phyloP scores from a whole-genome alignment of 1,284 basidiomycete genomes.

The Anthracocystis setariae region DNA sequence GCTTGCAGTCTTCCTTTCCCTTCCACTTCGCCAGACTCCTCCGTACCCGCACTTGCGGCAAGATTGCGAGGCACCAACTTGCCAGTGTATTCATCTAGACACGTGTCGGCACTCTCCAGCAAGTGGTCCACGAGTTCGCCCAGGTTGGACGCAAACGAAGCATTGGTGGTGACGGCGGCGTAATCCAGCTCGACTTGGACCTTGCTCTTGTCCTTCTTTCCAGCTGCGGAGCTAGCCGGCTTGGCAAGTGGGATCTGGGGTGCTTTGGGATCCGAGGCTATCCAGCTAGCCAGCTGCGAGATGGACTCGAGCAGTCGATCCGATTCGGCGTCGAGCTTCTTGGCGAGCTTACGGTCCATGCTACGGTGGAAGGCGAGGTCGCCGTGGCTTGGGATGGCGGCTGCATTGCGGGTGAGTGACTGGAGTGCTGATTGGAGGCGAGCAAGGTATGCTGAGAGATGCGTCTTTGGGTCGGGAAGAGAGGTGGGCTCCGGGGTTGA shows the following conservation, averaged over 20 bases:
- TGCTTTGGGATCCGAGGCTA: conserved; percentile 33
- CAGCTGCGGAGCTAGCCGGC: neutral
- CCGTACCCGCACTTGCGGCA: conserved; percentile 5
- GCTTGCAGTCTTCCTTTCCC: conserved; percentile 11
- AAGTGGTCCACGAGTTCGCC: conserved; percentile 85
- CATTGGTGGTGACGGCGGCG: conserved; percentile 70
- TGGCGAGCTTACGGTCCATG: conserved; percentile 78
- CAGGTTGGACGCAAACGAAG: conserved; percentile 80
- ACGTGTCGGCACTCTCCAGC: conserved; percentile 84
- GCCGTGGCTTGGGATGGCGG: conserved; percentile 68
- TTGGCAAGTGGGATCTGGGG: conserved; percentile 33
- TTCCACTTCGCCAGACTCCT: neutral
- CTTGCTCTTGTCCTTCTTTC: conserved; percentile 17
- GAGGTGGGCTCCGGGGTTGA: conserved; percentile 15
- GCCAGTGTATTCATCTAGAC: conserved; percentile 81
- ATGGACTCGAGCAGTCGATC: conserved; percentile 70
- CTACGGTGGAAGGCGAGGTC: conserved; percentile 87
- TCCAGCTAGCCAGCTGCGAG: conserved; percentile 43
- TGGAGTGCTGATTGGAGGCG: conserved; percentile 50
- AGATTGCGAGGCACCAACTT: conserved; percentile 73
- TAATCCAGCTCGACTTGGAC: conserved; percentile 18
- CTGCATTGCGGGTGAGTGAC: conserved; percentile 56
- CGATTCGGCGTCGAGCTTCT: conserved; percentile 75
- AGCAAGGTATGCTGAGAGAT: conserved; percentile 41
- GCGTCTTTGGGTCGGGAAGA: conserved; percentile 32